A percentile compares a stretch with the other conserved stretches of the same genome.
phyloP scores from a whole-genome alignment of 1,284 basidiomycete genomes.

The Termitomyces sp. region DNA sequence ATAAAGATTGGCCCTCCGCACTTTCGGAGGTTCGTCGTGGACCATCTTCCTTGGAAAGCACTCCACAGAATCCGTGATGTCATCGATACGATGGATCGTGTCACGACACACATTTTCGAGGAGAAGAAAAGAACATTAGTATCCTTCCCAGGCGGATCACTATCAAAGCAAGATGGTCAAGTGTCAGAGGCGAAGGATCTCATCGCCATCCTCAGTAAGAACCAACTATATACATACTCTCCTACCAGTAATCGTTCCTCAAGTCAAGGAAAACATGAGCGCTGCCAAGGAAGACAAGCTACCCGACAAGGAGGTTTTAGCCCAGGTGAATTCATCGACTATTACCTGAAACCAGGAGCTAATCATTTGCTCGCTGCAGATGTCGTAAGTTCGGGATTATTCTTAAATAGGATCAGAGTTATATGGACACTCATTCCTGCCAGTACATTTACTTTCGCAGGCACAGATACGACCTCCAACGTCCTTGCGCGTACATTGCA shows the following conservation, averaged over 20 bases:
- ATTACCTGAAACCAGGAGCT: neutral
- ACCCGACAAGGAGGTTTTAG: slow-evolving; percentile 18
- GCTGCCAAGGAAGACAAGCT: slow-evolving; percentile 18
- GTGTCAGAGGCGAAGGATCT: slow-evolving; percentile 37
- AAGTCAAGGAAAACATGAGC: slow-evolving; percentile 20
- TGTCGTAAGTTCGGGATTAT: slow-evolving; percentile 8
- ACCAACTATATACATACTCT: neutral
- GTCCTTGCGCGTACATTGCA: slow-evolving; percentile 24
- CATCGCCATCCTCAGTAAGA: slow-evolving; percentile 42
- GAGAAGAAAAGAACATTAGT: slow-evolving; percentile 29
- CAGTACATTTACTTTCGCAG: slow-evolving; percentile 21
- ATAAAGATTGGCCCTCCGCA: slow-evolving; percentile 23
- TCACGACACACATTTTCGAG: slow-evolving; percentile 31
- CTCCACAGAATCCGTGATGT: slow-evolving; percentile 29
- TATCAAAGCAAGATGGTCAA: slow-evolving; percentile 26
- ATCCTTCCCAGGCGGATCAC: slow-evolving; percentile 21
- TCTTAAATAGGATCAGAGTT: neutral
- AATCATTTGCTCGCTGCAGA: neutral
- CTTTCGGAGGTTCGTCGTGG: slow-evolving; percentile 27
- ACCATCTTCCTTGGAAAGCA: slow-evolving; percentile 26
- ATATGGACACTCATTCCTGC: neutral
- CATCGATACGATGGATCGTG: slow-evolving; percentile 30
- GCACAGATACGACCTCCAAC: slow-evolving; percentile 28
- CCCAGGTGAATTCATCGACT: slow-evolving; percentile 10
- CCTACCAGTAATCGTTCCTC: neutral